Conservation (phyloP, 2,329 filamentous ascomycete genomes). For the Fusarium sp. region DNA sequence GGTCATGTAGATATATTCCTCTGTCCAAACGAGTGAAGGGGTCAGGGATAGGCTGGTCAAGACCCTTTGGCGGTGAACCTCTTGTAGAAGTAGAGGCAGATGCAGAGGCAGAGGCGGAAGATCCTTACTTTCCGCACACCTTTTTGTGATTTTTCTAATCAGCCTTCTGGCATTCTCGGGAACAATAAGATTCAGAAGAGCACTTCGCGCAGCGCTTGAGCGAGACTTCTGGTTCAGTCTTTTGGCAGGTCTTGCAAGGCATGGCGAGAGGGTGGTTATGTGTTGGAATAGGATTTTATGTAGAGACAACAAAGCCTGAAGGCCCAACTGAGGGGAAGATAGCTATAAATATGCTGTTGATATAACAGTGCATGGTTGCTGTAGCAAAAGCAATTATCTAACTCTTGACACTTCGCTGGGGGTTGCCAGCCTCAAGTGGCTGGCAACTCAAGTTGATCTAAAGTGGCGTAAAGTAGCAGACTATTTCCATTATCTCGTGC, state of each 20-base stretch:
- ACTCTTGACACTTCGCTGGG: neutral
- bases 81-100: neutral
- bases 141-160: slow-evolving; percentile 64
- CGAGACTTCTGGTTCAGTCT: slow-evolving; percentile 41
- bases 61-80: slow-evolving; percentile 43
- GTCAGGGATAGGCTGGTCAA: slow-evolving; percentile 45
- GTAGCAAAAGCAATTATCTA: neutral
- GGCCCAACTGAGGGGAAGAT: neutral
- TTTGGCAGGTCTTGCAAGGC: slow-evolving; percentile 47
- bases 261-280: neutral
- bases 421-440: neutral
- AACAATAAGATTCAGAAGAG: slow-evolving; percentile 61
- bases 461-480: too few species aligned
- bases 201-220: slow-evolving; percentile 61
- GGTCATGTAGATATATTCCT: slow-evolving; percentile 57
- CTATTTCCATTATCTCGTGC: too few species aligned
- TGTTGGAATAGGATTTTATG: neutral
- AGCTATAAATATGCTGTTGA: neutral
- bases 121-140: slow-evolving; percentile 50
- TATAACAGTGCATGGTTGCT: neutral
- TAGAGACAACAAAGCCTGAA: neutral
- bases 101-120: neutral
- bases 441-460: neutral
- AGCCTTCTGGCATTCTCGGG: slow-evolving; percentile 61
- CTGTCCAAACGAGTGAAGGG: slow-evolving; percentile 56